Evolutionary conservation across 225 moss, liverwort and hornwort genomes (phyloP), one percentile per base, ranked within the genome.

Genomic region (Asterella californica): DNA sequence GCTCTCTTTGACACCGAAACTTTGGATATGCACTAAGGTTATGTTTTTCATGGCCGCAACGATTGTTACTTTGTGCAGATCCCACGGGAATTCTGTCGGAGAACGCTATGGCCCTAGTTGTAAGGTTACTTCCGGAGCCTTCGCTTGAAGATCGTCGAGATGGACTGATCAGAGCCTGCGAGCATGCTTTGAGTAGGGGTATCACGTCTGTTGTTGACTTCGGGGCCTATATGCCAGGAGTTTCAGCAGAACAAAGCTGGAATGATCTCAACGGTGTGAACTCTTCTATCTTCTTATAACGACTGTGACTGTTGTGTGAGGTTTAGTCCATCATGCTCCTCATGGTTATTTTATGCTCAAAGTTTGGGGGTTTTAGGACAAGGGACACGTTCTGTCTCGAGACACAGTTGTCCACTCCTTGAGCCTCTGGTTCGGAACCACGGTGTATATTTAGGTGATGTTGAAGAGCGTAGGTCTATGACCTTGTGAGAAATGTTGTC

Each of bases 191-290:
- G 82, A 86, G 87, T 60, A 87, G 86, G 79, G 96, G 96, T 70
- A 88, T 96, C 70, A 96, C 96, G n/a, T 88, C 94, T 76, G 91
- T 94, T 68, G 83, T 91, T 60, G 96, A 96, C 81, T 96, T 96
- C 76, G 96, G 96, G 79, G 84, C 92, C 76, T 50, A 85, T 47
- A 53, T 85, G 9, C 92, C 92, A 18, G 90, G 90, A 80, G 84
- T 81, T 48, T 79, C 81, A 62, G 83, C 89, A 88, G 84, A 92
- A 70, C 76, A 83, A 57, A 85, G 91, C 70, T 96, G 92, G 96
- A 83, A 73, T 81, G 96, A 96, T 78, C 80, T 96, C 36, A 76
- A 87, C 59, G 93, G 90, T 91, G 86, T 17, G 49, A 74, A 50
- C 18, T 47, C 37, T 49, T 72, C 15, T 72, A 1, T 30, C 2